Conservation (phyloP, 2,329 filamentous ascomycete species). For the Byssothecium circinans region DNA sequence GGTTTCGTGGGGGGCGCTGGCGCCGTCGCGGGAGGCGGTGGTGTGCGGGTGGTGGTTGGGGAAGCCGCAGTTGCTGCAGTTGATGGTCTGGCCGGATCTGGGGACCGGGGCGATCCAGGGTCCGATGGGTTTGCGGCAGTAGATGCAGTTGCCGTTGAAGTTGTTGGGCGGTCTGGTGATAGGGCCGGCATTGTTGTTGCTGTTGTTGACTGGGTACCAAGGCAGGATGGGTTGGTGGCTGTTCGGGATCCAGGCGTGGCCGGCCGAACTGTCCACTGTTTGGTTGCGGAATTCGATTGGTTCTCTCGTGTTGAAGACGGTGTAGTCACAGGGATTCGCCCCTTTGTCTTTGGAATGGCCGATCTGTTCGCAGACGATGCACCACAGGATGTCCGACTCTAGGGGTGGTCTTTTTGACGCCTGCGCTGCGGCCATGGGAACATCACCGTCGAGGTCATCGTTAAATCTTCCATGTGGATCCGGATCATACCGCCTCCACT, state of each 20-base stretch:
- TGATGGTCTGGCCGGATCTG: not conserved
- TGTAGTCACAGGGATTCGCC: not conserved
- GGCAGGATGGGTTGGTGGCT: not conserved
- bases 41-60: conserved; percentile 3
- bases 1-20: not conserved
- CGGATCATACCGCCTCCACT: conserved; percentile 3
- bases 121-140: conserved; percentile 1
- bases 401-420: not conserved
- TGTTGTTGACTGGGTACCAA: not conserved
- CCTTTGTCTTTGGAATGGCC: conserved; percentile 2
- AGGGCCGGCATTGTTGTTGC: not conserved
- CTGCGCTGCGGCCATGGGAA: not conserved
- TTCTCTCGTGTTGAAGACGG: conserved; percentile 1
- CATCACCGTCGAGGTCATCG: conserved; percentile 3
- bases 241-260: too few species aligned
- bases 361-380: conserved; percentile 15
- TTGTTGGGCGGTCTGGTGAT: not conserved
- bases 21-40: not conserved
- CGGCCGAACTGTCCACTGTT: not conserved
- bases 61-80: conserved; percentile 2
- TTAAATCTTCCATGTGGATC: not conserved
- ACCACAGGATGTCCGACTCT: conserved; percentile 9
- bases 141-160: conserved; percentile 1
- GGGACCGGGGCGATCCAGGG: conserved; percentile 1
- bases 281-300: not conserved